Evolutionary conservation across 495 filamentous ascomycete genomes (phyloP).

Genomic region (Penicillium subrubescens): DNA sequence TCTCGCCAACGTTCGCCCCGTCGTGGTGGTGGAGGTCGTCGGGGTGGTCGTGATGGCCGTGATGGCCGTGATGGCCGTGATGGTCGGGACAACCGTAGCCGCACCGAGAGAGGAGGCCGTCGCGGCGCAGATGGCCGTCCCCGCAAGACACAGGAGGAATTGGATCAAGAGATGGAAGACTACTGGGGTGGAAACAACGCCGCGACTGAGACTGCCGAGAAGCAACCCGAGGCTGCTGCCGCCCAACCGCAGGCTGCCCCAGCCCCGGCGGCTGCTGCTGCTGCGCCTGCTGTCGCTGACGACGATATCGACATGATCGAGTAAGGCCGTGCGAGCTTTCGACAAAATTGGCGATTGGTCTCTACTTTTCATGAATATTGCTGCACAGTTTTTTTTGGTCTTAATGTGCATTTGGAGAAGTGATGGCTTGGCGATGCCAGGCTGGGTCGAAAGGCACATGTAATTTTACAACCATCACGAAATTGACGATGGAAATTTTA

Average conservation of each 20-base stretch:
- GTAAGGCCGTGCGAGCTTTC: conserved; percentile 26
- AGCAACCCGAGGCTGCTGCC: conserved; percentile 15
- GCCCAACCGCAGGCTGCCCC: conserved; percentile 26
- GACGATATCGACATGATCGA: conserved; percentile 62
- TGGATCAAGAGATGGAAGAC: conserved; percentile 95
- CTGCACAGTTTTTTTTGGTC: conserved; percentile 1
- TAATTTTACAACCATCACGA: conserved; percentile 24
- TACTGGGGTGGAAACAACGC: conserved; percentile 66
- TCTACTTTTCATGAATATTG: background rate
- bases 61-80: conserved; percentile 45
- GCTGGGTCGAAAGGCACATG: conserved; percentile 8
- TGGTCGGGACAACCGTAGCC: conserved; percentile 37
- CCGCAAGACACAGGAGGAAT: conserved; percentile 87
- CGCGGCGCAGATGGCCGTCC: conserved; percentile 58
- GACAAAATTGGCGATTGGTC: background rate
- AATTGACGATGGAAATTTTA: conserved; percentile 22
- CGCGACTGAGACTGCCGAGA: conserved; percentile 31
- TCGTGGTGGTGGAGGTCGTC: conserved; percentile 46
- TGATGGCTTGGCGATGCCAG: background rate
- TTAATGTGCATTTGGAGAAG: background rate
- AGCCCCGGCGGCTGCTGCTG: conserved; percentile 28
- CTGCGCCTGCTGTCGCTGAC: conserved; percentile 44
- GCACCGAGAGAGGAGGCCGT: conserved; percentile 40
- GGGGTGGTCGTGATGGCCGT: conserved; percentile 42
- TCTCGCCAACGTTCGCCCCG: conserved; percentile 48